Percentiles rank a stretch among this genome's conserved stretches.
phyloP scores from a whole-genome alignment of 2,329 filamentous ascomycete genomes.

The Thielaviopsis musarum region DNA sequence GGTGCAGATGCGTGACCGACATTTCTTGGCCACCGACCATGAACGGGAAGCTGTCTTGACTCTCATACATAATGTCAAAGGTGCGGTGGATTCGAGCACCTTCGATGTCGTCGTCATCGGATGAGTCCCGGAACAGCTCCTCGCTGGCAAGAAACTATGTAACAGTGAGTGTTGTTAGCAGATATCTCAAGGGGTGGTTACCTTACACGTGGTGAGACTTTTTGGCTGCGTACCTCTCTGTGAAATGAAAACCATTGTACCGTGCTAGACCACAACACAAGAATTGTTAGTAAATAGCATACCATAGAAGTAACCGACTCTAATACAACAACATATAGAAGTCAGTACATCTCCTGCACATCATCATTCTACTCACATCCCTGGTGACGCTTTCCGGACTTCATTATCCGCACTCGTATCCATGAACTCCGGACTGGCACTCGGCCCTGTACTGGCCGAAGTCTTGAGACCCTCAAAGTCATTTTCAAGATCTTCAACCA shows the following conservation, averaged over 20 bases:
- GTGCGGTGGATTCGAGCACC: conserved; percentile 38
- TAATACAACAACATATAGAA: too few relatives aligned
- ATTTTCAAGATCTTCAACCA: conserved; percentile 38
- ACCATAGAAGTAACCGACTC: too few relatives aligned
- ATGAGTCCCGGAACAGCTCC: conserved; percentile 33
- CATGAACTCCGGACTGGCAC: neutral
- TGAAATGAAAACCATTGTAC: conserved; percentile 33
- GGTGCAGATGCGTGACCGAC: conserved; percentile 32
- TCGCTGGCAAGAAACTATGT: conserved; percentile 33
- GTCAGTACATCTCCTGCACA: too few relatives aligned
- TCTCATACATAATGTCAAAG: conserved; percentile 41
- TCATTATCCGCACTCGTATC: neutral
- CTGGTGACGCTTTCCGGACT: neutral
- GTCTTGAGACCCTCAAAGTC: conserved; percentile 38
- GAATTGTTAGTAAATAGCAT: too few relatives aligned
- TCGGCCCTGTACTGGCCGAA: conserved; percentile 21
- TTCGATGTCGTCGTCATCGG: conserved; percentile 28
- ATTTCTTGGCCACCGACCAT: conserved; percentile 29
- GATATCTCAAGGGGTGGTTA: neutral
- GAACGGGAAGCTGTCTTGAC: conserved; percentile 41
- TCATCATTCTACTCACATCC: neutral
- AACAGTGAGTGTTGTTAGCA: neutral
- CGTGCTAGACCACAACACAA: too few relatives aligned
- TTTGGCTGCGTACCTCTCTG: conserved; percentile 27
- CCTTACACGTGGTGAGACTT: neutral